Percentiles rank a stretch among this genome's conserved stretches.
Evolutionary conservation across 169 alveolate genomes (phyloP).

Genomic region (Plasmodium billcollinsi): DNA sequence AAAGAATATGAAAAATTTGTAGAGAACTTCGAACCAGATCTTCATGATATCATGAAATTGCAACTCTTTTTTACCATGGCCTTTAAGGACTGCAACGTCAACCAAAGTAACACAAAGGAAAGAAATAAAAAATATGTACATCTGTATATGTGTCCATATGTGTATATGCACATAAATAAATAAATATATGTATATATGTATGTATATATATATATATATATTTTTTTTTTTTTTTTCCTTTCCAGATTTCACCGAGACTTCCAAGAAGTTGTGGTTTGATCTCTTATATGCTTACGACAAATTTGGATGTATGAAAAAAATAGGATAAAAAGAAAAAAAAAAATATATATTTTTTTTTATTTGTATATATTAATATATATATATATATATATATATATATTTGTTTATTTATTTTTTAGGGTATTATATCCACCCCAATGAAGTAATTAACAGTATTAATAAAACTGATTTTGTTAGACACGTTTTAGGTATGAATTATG

Average conservation of each 20-base stretch:
- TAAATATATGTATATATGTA: background rate
- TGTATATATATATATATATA: background rate
- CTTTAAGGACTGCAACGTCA: slow-evolving; percentile 57
- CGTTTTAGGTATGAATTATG: slow-evolving; percentile 22
- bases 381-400: background rate
- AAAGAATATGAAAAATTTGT: background rate
- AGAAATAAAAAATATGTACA: background rate
- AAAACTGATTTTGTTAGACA: slow-evolving; percentile 34
- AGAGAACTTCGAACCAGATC: background rate
- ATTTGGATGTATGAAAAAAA: slow-evolving; percentile 37
- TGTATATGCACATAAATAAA: background rate
- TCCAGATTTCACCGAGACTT: slow-evolving; percentile 5
- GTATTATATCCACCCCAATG: slow-evolving; percentile 32
- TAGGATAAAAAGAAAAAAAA: too few relatives aligned
- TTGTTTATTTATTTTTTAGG: slow-evolving; percentile 12
- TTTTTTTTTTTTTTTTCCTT: background rate
- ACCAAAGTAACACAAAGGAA: slow-evolving; percentile 16
- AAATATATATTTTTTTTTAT: too few relatives aligned
- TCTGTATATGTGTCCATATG: background rate
- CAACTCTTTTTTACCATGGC: slow-evolving; percentile 29
- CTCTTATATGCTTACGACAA: slow-evolving; percentile 43
- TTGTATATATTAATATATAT: background rate
- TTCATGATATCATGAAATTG: background rate
- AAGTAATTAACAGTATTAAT: slow-evolving; percentile 1
- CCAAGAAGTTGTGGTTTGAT: background rate